phyloP scores from a whole-genome alignment of 192 early-diverging fungal species.

The Coemansia sp. region DNA sequence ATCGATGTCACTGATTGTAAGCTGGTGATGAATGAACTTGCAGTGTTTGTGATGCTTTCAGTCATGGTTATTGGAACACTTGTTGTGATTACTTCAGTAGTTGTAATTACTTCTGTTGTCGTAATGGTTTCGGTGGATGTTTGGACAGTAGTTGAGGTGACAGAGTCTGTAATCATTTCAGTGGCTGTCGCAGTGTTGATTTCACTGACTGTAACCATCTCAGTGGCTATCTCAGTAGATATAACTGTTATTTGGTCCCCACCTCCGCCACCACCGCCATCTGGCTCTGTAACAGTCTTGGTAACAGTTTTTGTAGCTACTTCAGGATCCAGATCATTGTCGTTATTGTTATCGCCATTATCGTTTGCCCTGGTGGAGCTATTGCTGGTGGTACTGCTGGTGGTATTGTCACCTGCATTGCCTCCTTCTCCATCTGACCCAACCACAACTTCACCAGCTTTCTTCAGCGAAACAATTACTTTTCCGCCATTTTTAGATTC shows the following conservation, averaged over 20 bases:
- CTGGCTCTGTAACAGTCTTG: neutral
- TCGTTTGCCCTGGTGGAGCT: neutral
- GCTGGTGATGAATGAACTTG: neutral
- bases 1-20: neutral
- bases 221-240: neutral
- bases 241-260: neutral
- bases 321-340: neutral
- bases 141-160: neutral
- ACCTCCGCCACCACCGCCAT: neutral
- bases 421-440: constrained; percentile 1
- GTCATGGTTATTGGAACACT: neutral
- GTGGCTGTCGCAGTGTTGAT: neutral
- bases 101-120: neutral
- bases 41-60: neutral
- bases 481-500: neutral
- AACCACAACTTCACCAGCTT: neutral
- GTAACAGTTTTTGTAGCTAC: neutral
- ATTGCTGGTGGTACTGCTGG: neutral
- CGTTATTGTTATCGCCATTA: neutral
- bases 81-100: constrained; percentile 1
- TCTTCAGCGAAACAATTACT: neutral
- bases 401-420: neutral
- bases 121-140: neutral
- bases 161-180: neutral
- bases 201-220: neutral